Conservation (phyloP, 257 asterid species). For the Apocynum venetum region DNA sequence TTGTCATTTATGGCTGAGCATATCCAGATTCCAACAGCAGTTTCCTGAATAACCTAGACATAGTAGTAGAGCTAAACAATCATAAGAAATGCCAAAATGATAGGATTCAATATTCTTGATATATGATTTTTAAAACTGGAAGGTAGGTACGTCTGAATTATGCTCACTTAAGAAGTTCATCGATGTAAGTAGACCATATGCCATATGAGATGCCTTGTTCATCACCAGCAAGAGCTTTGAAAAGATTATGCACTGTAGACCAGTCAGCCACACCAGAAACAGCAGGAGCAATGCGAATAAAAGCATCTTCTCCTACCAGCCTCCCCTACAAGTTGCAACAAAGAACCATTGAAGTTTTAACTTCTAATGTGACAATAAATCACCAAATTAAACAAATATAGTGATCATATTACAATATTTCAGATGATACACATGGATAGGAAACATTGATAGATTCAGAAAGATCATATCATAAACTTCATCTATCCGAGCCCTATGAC, state of each 20-base stretch:
- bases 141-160: neutral
- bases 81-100: neutral
- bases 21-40: no score
- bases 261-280: conserved; percentile 93
- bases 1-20: neutral
- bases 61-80: neutral
- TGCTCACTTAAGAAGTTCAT: conserved; percentile 86
- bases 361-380: neutral
- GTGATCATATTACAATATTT: neutral
- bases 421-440: neutral
- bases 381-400: neutral
- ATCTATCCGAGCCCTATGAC: neutral
- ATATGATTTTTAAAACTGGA: neutral
- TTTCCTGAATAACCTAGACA: neutral
- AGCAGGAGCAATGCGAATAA: conserved; percentile 93
- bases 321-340: conserved; percentile 45
- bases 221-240: conserved; percentile 84
- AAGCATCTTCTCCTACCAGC: conserved; percentile 91
- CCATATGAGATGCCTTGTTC: conserved; percentile 65
- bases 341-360: conserved; percentile 2
- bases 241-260: conserved; percentile 84
- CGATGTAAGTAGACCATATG: conserved; percentile 72
- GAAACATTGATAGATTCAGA: conserved; percentile 1
- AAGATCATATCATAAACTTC: conserved; percentile 2
- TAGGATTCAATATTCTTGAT: neutral